A percentile compares a stretch with the other conserved stretches of the same genome.
Evolutionary conservation across 1,284 basidiomycete species (phyloP).

Genomic region (Phellinidium pouzarii): DNA sequence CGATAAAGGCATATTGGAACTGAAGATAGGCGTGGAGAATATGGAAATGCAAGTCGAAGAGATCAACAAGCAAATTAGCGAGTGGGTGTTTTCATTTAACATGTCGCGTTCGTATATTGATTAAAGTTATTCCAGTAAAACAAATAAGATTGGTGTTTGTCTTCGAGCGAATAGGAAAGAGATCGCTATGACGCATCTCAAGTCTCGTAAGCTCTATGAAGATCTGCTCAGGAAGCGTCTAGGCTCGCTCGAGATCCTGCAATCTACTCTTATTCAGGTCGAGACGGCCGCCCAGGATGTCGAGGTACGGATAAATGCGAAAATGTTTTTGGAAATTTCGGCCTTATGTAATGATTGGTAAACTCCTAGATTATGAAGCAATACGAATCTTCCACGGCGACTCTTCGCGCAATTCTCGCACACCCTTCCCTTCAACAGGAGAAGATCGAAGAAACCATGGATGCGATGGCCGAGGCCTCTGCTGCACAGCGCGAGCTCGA

Average conservation of each 20-base stretch:
- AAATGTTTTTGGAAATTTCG: neutral
- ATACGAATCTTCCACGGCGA: constrained; percentile 76
- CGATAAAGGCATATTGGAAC: constrained; percentile 68
- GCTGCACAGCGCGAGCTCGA: constrained; percentile 80
- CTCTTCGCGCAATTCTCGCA: constrained; percentile 68
- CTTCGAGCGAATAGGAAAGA: constrained; percentile 66
- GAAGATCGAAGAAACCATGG: constrained; percentile 80
- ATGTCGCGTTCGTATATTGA: neutral
- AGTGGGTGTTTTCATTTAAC: constrained; percentile 36
- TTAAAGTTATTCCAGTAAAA: constrained; percentile 41
- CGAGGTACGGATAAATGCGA: constrained; percentile 47
- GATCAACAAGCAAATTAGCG: constrained; percentile 60
- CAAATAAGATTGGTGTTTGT: constrained; percentile 56
- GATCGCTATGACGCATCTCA: constrained; percentile 69
- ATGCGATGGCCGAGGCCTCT: constrained; percentile 77
- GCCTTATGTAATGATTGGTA: no score
- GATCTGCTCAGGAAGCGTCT: constrained; percentile 73
- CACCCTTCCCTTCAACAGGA: constrained; percentile 76
- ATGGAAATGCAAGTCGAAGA: constrained; percentile 62
- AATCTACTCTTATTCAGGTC: constrained; percentile 72
- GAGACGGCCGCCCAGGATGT: constrained; percentile 86
- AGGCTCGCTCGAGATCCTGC: constrained; percentile 66
- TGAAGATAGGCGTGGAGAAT: constrained; percentile 59
- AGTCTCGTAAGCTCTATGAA: constrained; percentile 75
- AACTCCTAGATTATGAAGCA: constrained; percentile 69